Conservation (phyloP, 129 eudicot species). For the Oenanthe sinensis region DNA sequence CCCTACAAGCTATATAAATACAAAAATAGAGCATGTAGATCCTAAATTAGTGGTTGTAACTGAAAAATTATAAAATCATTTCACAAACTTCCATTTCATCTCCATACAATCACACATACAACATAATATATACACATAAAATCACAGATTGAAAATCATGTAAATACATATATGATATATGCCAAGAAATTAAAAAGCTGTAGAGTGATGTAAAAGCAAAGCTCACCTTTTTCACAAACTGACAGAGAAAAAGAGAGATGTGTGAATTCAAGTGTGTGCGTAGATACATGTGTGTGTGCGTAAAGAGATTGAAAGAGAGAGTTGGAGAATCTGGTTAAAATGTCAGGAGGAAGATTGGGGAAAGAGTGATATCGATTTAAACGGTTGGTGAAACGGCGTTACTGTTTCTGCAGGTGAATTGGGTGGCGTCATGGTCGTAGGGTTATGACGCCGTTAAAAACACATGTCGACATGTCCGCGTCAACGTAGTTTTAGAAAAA, state of each 20-base stretch:
- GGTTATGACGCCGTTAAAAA: background rate
- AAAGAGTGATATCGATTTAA: slow-evolving; percentile 26
- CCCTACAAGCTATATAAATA: background rate
- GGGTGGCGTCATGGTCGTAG: background rate
- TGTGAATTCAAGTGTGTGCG: background rate
- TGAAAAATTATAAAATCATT: background rate
- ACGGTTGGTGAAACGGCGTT: slow-evolving; percentile 40
- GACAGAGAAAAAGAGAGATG: slow-evolving; percentile 8
- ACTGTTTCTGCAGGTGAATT: background rate
- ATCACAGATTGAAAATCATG: background rate
- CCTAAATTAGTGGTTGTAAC: slow-evolving; percentile 36
- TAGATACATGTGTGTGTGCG: slow-evolving; percentile 4
- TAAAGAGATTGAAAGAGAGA: slow-evolving; percentile 1
- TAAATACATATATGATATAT: background rate
- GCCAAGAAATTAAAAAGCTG: background rate
- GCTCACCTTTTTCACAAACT: slow-evolving; percentile 27
- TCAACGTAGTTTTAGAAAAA: too few species aligned
- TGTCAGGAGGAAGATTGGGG: slow-evolving; percentile 16
- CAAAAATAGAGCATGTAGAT: slow-evolving; percentile 31
- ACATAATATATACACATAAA: background rate
- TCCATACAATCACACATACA: slow-evolving; percentile 16
- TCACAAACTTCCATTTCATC: background rate
- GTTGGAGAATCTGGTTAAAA: slow-evolving; percentile 30
- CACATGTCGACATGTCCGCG: too few species aligned
- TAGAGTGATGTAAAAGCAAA: slow-evolving; percentile 27